Conservation (phyloP, 768 basidiomycete genomes). For the Serendipita sp. region DNA sequence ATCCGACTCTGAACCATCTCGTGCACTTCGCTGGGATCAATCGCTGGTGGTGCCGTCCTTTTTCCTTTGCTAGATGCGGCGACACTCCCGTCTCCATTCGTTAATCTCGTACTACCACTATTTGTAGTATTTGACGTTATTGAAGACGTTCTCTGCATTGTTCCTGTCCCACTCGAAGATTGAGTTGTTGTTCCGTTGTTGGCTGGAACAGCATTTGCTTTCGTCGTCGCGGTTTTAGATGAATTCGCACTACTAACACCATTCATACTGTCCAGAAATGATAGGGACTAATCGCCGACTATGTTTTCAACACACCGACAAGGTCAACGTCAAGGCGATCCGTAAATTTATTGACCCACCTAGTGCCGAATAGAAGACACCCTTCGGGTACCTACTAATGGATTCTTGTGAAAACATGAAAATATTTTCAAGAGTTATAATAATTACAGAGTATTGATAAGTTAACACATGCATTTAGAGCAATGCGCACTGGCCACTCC, state of each 20-base stretch:
- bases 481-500: no score
- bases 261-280: background rate
- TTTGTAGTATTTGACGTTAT: background rate
- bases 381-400: no score
- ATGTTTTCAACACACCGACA: no score
- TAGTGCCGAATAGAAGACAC: no score
- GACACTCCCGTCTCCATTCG: slow-evolving; percentile 2
- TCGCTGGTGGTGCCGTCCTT: slow-evolving; percentile 55
- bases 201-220: background rate
- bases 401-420: no score
- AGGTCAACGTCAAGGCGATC: no score
- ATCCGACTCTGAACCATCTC: slow-evolving; percentile 79
- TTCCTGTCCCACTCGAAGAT: background rate
- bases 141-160: background rate
- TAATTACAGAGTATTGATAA: no score
- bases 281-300: background rate
- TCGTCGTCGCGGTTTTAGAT: background rate
- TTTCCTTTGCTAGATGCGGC: slow-evolving; percentile 25
- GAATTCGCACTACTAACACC: background rate
- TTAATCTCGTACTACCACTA: background rate
- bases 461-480: no score
- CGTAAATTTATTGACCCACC: no score
- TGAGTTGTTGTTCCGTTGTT: background rate
- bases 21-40: slow-evolving; percentile 76
- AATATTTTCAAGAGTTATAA: no score